A percentile compares a stretch with the other conserved stretches of the same genome.
Conservation (phyloP, 2,329 filamentous ascomycete genomes). For the Aspergillus brasiliensis region DNA sequence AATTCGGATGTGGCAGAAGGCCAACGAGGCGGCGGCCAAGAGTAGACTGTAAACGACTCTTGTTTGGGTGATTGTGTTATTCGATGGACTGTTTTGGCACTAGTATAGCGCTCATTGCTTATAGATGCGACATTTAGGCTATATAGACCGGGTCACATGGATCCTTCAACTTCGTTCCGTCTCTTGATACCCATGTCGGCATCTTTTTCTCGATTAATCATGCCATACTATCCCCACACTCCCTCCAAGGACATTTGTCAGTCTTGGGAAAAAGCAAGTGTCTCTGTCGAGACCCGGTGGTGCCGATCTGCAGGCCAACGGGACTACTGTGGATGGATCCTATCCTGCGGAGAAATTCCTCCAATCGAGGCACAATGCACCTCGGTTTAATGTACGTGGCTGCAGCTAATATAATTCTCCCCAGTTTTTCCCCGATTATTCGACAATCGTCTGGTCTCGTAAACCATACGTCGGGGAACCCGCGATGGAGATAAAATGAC, state of each 20-base stretch:
- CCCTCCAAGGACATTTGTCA: neutral
- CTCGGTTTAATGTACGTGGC: neutral
- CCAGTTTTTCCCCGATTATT: neutral
- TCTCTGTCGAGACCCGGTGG: neutral
- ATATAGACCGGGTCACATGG: neutral
- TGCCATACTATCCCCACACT: neutral
- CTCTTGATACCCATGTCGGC: neutral
- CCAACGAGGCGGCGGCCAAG: conserved; percentile 43
- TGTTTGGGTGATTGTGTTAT: too few species aligned
- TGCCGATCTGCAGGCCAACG: conserved; percentile 1
- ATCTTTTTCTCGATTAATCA: neutral
- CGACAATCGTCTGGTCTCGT: too few species aligned
- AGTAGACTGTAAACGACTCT: conserved; percentile 11
- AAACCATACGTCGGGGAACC: too few species aligned
- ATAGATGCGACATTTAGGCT: neutral
- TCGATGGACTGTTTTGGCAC: neutral
- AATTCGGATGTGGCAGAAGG: conserved; percentile 60
- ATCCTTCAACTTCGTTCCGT: neutral
- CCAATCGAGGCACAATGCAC: neutral
- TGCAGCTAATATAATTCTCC: neutral
- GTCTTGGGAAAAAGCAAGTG: neutral
- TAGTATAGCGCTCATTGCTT: neutral
- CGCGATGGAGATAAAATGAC: too few species aligned
- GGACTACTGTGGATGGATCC: neutral
- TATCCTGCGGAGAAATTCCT: neutral